These are phyloP conservation scores for Microcyclosporella mali DNA, from an alignment of 2,329 filamentous ascomycete species.

Conservation along the genomic window DNA sequence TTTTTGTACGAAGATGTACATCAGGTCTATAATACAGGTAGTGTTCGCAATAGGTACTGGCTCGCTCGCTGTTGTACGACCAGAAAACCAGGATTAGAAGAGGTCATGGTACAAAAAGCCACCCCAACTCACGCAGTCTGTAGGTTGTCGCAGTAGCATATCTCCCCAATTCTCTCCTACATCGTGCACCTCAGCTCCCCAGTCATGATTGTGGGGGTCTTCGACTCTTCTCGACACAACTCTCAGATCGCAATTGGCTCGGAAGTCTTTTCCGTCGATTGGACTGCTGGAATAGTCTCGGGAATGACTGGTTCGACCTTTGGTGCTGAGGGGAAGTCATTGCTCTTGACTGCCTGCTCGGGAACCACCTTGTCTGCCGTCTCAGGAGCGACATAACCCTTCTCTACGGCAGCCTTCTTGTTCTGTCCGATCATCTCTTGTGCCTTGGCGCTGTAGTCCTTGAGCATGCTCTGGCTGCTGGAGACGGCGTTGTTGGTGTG, in stretches of 20 bases:
- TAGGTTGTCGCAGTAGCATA: too few species aligned
- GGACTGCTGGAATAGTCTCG: constrained; percentile 11
- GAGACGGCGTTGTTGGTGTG: constrained; percentile 54
- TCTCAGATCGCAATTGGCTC: constrained; percentile 12
- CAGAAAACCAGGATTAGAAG: too few species aligned
- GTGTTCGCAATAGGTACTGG: too few species aligned
- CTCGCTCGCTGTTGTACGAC: too few species aligned
- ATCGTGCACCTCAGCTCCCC: too few species aligned
- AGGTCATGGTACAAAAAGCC: too few species aligned
- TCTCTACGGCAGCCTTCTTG: constrained; percentile 32
- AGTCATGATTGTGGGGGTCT: neutral
- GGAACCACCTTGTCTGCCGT: constrained; percentile 26
- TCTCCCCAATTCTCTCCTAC: too few species aligned
- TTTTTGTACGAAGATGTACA: too few species aligned
- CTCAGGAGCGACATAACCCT: constrained; percentile 32
- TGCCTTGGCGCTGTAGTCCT: constrained; percentile 56
- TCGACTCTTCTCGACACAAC: neutral
- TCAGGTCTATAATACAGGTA: too few species aligned
- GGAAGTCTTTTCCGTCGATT: constrained; percentile 9
- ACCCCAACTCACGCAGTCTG: too few species aligned
- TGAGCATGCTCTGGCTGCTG: constrained; percentile 53
- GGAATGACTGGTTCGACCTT: constrained; percentile 18
- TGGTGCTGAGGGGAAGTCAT: constrained; percentile 20
- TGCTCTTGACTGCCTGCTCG: constrained; percentile 11
- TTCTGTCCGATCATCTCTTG: constrained; percentile 47